Conservation (phyloP, 2,329 filamentous ascomycete species). For the Aspergillus chevalieri region DNA sequence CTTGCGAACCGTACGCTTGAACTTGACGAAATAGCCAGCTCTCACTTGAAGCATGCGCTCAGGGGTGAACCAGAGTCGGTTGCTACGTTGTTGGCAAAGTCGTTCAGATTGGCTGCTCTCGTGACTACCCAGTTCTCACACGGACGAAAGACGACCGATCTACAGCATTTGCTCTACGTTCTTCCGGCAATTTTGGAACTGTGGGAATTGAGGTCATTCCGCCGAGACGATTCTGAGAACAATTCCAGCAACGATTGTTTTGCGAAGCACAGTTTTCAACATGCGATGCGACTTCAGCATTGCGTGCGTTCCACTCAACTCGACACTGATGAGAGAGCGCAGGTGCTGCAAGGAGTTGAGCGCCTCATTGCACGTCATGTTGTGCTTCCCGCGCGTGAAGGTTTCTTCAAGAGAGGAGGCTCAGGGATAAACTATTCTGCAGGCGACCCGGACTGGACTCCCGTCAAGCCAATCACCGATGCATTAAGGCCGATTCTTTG, state of each 20-base stretch:
- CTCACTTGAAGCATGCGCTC: slow-evolving; percentile 36
- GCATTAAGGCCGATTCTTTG: slow-evolving; percentile 31
- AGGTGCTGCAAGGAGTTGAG: slow-evolving; percentile 30
- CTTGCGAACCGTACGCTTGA: slow-evolving; percentile 20
- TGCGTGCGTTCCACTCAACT: slow-evolving; percentile 21
- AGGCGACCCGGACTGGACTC: slow-evolving; percentile 27
- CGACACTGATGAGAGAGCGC: slow-evolving; percentile 26
- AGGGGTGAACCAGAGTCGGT: slow-evolving; percentile 29
- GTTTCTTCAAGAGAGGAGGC: slow-evolving; percentile 31
- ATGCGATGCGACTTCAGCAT: slow-evolving; percentile 28
- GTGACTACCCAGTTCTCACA: slow-evolving; percentile 24
- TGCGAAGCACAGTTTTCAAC: slow-evolving; percentile 28
- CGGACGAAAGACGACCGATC: slow-evolving; percentile 24
- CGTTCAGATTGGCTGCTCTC: slow-evolving; percentile 28
- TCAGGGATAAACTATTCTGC: slow-evolving; percentile 30
- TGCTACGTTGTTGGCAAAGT: slow-evolving; percentile 30
- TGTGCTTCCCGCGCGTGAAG: slow-evolving; percentile 33
- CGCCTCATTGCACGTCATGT: slow-evolving; percentile 36
- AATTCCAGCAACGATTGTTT: slow-evolving; percentile 32
- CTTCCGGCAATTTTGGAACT: slow-evolving; percentile 29
- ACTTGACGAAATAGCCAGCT: slow-evolving; percentile 27
- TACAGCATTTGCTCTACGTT: slow-evolving; percentile 30
- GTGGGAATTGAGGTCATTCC: slow-evolving; percentile 33
- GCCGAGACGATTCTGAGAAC: slow-evolving; percentile 26
- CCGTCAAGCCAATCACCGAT: slow-evolving; percentile 31